phyloP scores from a whole-genome alignment of 2,329 filamentous ascomycete species.

The Dactylella cylindrospora region DNA sequence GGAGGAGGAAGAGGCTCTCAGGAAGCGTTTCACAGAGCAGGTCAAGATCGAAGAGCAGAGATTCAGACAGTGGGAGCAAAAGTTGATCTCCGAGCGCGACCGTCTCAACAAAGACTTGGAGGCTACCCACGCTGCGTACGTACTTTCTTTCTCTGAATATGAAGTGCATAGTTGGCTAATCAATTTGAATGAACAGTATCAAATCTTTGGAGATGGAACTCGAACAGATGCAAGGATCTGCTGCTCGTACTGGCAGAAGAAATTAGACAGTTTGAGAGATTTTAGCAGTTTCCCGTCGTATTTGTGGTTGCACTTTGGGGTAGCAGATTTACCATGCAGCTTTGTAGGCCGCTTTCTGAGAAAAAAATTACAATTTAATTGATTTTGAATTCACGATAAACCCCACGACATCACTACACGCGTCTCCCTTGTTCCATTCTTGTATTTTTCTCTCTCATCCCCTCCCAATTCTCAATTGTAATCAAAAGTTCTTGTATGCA shows the following conservation, averaged over 20 bases:
- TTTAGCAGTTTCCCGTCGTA: slow-evolving; percentile 22
- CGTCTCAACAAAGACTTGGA: slow-evolving; percentile 99
- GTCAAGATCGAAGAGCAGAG: slow-evolving; percentile 99
- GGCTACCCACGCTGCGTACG: slow-evolving; percentile 79
- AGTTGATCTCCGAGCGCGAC: slow-evolving; percentile 97
- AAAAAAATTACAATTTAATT: slow-evolving; percentile 36
- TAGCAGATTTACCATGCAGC: slow-evolving; percentile 22
- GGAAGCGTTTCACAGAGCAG: slow-evolving; percentile 99
- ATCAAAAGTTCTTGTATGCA: background rate
- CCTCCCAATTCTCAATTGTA: background rate
- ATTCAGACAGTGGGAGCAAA: slow-evolving; percentile 99
- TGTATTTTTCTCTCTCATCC: slow-evolving; percentile 17
- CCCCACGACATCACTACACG: slow-evolving; percentile 10
- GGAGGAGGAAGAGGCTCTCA: slow-evolving; percentile 96
- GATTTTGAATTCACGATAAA: slow-evolving; percentile 18
- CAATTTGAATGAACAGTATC: slow-evolving; percentile 57
- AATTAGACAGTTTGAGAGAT: slow-evolving; percentile 60
- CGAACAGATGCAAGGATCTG: slow-evolving; percentile 86
- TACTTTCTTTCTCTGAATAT: background rate
- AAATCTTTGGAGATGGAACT: slow-evolving; percentile 90
- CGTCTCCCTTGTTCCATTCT: slow-evolving; percentile 14
- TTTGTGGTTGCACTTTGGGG: slow-evolving; percentile 22
- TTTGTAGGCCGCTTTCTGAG: slow-evolving; percentile 10
- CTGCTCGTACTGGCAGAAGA: slow-evolving; percentile 87
- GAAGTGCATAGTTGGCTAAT: slow-evolving; percentile 1